A percentile compares a stretch with the other conserved stretches of the same genome.
These are phyloP conservation scores for Euptelea pleiosperma DNA, from an alignment of 164 flowering plant genomes.

Conservation along the genomic window DNA sequence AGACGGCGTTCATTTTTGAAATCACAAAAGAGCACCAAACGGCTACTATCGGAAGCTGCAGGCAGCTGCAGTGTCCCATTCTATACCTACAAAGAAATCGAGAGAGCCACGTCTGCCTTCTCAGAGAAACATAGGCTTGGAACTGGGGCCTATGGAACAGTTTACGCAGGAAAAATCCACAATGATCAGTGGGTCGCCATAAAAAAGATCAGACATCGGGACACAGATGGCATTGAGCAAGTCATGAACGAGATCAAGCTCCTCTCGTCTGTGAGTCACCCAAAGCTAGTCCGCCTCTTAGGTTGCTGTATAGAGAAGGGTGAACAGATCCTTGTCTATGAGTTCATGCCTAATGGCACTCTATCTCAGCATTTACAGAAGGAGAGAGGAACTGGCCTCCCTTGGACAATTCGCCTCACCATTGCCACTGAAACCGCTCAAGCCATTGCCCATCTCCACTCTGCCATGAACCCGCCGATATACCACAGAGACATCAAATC, in stretches of 20 bases:
- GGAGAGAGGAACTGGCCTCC: constrained; percentile 51
- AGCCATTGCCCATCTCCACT: constrained; percentile 80
- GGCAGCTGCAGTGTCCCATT: constrained; percentile 49
- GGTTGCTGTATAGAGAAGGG: constrained; percentile 72
- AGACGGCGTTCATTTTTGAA: constrained; percentile 19
- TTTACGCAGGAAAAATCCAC: constrained; percentile 69
- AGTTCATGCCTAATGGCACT: constrained; percentile 93
- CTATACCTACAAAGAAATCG: constrained; percentile 66
- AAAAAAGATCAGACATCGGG: constrained; percentile 59
- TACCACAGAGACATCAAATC: constrained; percentile 89
- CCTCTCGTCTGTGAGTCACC: constrained; percentile 72
- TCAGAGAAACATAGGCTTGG: constrained; percentile 68
- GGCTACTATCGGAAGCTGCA: constrained; percentile 42
- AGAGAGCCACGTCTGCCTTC: constrained; percentile 69
- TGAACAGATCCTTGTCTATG: constrained; percentile 80
- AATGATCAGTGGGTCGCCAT: constrained; percentile 68
- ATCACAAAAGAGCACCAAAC: constrained; percentile 25
- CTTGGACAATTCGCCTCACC: constrained; percentile 67
- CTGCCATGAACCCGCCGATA: constrained; percentile 67
- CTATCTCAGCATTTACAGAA: constrained; percentile 70
- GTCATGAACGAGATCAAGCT: constrained; percentile 83
- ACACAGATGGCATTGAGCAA: constrained; percentile 55
- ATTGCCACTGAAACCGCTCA: constrained; percentile 80
- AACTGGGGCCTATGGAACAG: constrained; percentile 84
- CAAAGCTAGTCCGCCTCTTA: constrained; percentile 71